These are phyloP conservation scores for Apiospora kogelbergensis DNA, from an alignment of 2,329 filamentous ascomycete species.

Conservation along the genomic window DNA sequence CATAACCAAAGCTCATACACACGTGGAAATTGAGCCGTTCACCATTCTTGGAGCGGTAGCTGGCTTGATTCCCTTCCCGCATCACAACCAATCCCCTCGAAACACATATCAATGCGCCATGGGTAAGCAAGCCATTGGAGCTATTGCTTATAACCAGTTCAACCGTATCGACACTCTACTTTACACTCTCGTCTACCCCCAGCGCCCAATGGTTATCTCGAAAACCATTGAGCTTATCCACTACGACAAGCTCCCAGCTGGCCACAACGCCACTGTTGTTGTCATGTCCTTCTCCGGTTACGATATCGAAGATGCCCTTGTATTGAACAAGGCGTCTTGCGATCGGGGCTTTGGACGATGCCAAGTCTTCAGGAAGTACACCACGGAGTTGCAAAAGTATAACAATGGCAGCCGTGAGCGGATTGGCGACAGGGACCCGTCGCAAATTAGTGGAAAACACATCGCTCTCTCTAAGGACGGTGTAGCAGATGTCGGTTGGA, in stretches of 20 bases:
- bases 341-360: conserved; percentile 95
- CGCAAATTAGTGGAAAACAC: conserved; percentile 65
- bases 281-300: conserved; percentile 99
- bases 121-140: conserved; percentile 99
- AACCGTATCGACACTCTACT: conserved; percentile 93
- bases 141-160: conserved; percentile 98
- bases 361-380: conserved; percentile 96
- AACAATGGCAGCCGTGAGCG: conserved; percentile 73
- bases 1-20: conserved; percentile 80
- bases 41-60: conserved; percentile 94
- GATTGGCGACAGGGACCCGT: conserved; percentile 65
- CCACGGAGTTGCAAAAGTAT: conserved; percentile 83
- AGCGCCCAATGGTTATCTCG: conserved; percentile 95
- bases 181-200: conserved; percentile 96
- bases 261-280: conserved; percentile 94
- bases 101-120: conserved; percentile 99
- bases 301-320: conserved; percentile 97
- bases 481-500: conserved; percentile 80
- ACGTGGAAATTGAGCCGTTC: conserved; percentile 97
- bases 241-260: conserved; percentile 95
- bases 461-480: conserved; percentile 80
- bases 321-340: conserved; percentile 92
- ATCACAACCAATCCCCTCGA: conserved; percentile 97
- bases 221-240: conserved; percentile 95
- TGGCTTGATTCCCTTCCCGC: conserved; percentile 93